Percentiles rank a stretch among this genome's conserved stretches.
Evolutionary conservation across 345 rosid species (phyloP).

Genomic region (Alliaria petiolata): DNA sequence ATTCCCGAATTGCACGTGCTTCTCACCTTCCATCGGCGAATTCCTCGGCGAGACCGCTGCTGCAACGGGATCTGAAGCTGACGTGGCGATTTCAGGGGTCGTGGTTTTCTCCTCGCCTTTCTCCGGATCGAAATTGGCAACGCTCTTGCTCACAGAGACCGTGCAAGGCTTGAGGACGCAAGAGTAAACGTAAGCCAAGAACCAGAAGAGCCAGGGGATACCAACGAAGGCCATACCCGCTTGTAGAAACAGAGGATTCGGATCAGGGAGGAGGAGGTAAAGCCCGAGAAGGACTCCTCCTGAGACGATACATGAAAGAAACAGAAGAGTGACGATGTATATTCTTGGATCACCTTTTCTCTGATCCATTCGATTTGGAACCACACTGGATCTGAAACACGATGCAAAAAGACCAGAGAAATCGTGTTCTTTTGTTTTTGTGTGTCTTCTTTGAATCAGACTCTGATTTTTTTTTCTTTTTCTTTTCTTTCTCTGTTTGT

Average conservation of each 20-base stretch:
- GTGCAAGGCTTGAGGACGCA: constrained; percentile 40
- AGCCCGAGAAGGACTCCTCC: constrained; percentile 57
- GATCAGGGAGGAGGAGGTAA: constrained; percentile 39
- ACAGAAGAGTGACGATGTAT: constrained; percentile 36
- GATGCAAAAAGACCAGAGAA: not conserved
- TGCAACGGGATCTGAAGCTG: constrained; percentile 5
- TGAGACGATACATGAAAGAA: constrained; percentile 42
- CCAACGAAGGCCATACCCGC: constrained; percentile 51
- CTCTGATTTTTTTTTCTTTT: not conserved
- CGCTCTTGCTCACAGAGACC: not conserved
- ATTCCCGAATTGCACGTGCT: constrained; percentile 50
- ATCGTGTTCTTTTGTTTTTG: not conserved
- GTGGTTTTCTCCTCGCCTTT: constrained; percentile 4
- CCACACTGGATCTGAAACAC: constrained; percentile 5
- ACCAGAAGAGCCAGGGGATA: constrained; percentile 76
- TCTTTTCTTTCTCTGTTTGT: not conserved
- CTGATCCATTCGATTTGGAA: constrained; percentile 28
- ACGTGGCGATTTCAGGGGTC: not conserved
- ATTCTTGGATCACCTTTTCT: constrained; percentile 52
- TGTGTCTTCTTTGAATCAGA: constrained; percentile 5
- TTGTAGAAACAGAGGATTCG: constrained; percentile 39
- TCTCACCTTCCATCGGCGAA: constrained; percentile 29
- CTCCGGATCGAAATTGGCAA: constrained; percentile 18
- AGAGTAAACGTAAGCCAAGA: constrained; percentile 46
- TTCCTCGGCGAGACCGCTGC: not conserved